Base-by-base conservation (phyloP, 106 monocot species). In the Dendrobium officinale region DNA sequence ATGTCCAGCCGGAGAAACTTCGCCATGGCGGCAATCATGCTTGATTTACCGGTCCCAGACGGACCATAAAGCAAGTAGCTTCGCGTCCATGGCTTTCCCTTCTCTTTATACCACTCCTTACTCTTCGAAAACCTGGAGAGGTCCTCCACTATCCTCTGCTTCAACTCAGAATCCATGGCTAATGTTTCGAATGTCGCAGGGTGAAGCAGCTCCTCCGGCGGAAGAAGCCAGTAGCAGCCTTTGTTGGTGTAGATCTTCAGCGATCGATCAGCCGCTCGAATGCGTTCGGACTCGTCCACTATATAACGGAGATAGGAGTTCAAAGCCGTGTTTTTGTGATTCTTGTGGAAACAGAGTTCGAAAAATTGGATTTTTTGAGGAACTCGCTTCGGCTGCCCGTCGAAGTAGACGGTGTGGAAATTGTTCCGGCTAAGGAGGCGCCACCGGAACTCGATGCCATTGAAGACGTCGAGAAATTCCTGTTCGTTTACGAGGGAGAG, bases 151-250 rank as follows among this genome's bases (percentile, higher is more conserved):
- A 37, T 37, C 3, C 37, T 37, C 37, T 37, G 37, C 37, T 37
- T 70, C 68, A 29, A 18, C 68, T 70, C 22, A 8, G 68, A 20
- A 17, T 87, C 87, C 70, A 87, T 75, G 0, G 87, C 87, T 22
- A 87, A 20, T 18, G 87, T 87, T 55, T 87, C 79, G 79, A 87
- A 84, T 13, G 87, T 87, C 0, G 84, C 55, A 0, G 87, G 87
- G 45, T 87, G 87, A n/a, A 75, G 79, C 9, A 87, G 75, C 49
- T 55, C 77, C 9, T 64, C 61, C n/a, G 83, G 58, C 20, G 10
- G 26, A 33, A 40, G 75, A 37, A 37, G 37, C 37, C 37, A 37
- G 37, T 37, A 37, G 37, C 37, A 37, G 37, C 37, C 37, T 37
- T 37, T 37, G 0, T 37, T 37, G 37, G 37, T 37, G 37, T 37